Percentiles rank a stretch among this genome's conserved stretches.
phyloP scores from a whole-genome alignment of 306 rosid species.

The Malus fusca region DNA sequence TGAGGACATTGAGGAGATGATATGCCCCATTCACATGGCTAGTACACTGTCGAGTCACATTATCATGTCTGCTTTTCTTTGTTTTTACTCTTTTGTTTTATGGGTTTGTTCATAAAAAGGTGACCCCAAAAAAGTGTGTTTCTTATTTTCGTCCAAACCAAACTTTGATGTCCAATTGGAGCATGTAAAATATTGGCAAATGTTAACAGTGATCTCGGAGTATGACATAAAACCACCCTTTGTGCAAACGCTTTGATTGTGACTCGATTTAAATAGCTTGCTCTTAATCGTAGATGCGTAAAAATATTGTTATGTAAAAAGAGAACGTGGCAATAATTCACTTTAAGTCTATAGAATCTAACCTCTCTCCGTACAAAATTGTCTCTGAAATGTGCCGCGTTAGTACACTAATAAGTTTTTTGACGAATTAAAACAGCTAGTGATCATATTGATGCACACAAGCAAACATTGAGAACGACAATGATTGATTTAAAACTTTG shows the following conservation, averaged over 20 bases:
- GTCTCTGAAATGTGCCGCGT: too few relatives aligned
- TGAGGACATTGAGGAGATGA: not conserved
- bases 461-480: too few relatives aligned
- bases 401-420: too few relatives aligned
- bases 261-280: not conserved
- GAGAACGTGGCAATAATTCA: too few relatives aligned
- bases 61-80: not conserved
- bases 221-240: not conserved
- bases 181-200: conserved; percentile 3
- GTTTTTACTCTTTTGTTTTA: not conserved
- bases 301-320: too few relatives aligned
- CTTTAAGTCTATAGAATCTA: not conserved
- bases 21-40: not conserved
- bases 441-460: not conserved
- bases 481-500: not conserved
- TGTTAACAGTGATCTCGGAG: not conserved
- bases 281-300: too few relatives aligned
- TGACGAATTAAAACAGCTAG: not conserved
- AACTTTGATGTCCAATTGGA: not conserved
- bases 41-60: not conserved
- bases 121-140: not conserved
- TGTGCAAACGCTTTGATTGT: not conserved
- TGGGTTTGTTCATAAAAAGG: not conserved
- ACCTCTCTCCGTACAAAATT: not conserved
- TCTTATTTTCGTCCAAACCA: not conserved